Percentiles rank a stretch among this genome's conserved stretches.
phyloP scores from a whole-genome alignment of 2,329 filamentous ascomycete species.

The Coniella vitis region DNA sequence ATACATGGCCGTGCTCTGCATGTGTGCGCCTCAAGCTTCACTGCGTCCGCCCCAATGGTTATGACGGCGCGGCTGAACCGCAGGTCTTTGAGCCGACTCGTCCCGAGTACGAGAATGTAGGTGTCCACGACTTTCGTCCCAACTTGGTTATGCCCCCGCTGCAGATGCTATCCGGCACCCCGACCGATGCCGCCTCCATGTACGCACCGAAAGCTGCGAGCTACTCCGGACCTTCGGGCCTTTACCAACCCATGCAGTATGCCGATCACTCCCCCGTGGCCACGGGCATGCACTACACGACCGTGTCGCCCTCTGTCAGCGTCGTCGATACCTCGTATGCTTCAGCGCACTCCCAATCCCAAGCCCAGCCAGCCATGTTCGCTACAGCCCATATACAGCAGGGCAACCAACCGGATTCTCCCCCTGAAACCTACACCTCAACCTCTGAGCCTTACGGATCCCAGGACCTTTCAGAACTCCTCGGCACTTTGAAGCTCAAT shows the following conservation, averaged over 20 bases:
- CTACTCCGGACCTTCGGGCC: slow-evolving; percentile 39
- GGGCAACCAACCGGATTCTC: slow-evolving; percentile 32
- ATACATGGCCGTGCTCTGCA: slow-evolving; percentile 94
- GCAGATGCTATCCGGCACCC: slow-evolving; percentile 35
- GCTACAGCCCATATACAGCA: slow-evolving; percentile 46
- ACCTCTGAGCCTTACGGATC: slow-evolving; percentile 60
- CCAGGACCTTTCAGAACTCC: slow-evolving; percentile 68
- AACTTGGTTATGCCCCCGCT: slow-evolving; percentile 43
- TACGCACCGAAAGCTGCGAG: slow-evolving; percentile 40
- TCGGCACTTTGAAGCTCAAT: slow-evolving; percentile 82
- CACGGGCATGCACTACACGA: slow-evolving; percentile 46
- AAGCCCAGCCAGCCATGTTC: slow-evolving; percentile 40
- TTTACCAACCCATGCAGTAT: slow-evolving; percentile 44
- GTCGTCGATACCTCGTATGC: slow-evolving; percentile 46
- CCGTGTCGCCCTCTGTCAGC: slow-evolving; percentile 41
- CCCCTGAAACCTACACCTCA: slow-evolving; percentile 48
- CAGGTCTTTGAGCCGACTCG: slow-evolving; percentile 39
- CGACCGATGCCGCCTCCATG: slow-evolving; percentile 31
- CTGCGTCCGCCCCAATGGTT: slow-evolving; percentile 82
- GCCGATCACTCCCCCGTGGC: slow-evolving; percentile 37
- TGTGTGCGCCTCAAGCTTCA: slow-evolving; percentile 88
- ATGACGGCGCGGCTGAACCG: slow-evolving; percentile 51
- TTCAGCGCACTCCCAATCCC: slow-evolving; percentile 9
- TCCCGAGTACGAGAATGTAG: slow-evolving; percentile 34
- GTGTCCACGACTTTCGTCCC: slow-evolving; percentile 41